These are phyloP conservation scores for Hypoxylon sp. DNA, from an alignment of 2,329 filamentous ascomycete genomes.

Conservation along the genomic window DNA sequence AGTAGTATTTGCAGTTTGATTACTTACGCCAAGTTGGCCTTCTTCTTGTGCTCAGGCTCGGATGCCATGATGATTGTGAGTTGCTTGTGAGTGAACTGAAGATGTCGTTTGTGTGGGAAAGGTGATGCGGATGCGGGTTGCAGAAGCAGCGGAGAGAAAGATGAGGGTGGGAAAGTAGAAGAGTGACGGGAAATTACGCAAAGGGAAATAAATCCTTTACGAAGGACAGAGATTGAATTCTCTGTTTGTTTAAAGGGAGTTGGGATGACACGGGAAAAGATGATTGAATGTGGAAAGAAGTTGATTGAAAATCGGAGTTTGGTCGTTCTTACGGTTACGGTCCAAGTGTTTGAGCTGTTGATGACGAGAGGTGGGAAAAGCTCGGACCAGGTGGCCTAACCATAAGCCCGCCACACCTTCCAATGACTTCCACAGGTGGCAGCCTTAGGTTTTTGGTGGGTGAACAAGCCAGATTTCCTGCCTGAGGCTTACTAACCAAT, in stretches of 20 bases:
- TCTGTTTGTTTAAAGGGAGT: slow-evolving; percentile 9
- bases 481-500: slow-evolving; percentile 30
- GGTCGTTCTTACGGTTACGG: slow-evolving; percentile 19
- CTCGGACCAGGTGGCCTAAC: slow-evolving; percentile 33
- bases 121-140: no score
- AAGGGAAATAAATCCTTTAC: slow-evolving; percentile 21
- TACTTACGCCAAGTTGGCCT: slow-evolving; percentile 82
- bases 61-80: slow-evolving; percentile 72
- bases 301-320: slow-evolving; percentile 35
- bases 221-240: slow-evolving; percentile 10
- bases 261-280: slow-evolving; percentile 20
- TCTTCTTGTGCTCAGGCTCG: slow-evolving; percentile 79
- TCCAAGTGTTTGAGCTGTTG: slow-evolving; percentile 33
- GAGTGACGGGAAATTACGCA: slow-evolving; percentile 18
- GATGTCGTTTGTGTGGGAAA: no score
- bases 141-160: slow-evolving; percentile 7
- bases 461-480: slow-evolving; percentile 34
- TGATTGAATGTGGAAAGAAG: slow-evolving; percentile 21
- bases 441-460: no score
- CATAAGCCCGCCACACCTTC: slow-evolving; percentile 30
- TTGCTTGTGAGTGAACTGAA: no score
- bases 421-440: slow-evolving; percentile 30
- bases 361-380: slow-evolving; percentile 37
- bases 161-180: slow-evolving; percentile 12
- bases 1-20: slow-evolving; percentile 1